phyloP scores from a whole-genome alignment of 805 yeast genomes.

The Pichia membranifaciens region DNA sequence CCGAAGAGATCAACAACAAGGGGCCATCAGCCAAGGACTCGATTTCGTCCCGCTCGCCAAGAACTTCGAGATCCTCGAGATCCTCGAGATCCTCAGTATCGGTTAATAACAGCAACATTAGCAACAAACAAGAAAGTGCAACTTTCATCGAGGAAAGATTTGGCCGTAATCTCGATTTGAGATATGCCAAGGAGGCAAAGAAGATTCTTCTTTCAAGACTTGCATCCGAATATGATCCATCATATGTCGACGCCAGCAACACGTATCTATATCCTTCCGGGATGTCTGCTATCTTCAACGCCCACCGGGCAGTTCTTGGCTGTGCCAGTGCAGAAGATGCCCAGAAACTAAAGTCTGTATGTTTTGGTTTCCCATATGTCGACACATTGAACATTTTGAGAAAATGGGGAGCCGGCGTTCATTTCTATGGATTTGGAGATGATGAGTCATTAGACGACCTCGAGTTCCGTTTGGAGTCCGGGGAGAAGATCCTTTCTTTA shows the following conservation, averaged over 20 bases:
- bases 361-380: constrained; percentile 95
- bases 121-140: constrained; percentile 46
- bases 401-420: constrained; percentile 90
- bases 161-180: constrained; percentile 81
- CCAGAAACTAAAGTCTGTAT: constrained; percentile 56
- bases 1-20: constrained; percentile 20
- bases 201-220: constrained; percentile 68
- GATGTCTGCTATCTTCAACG: constrained; percentile 84
- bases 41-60: constrained; percentile 15
- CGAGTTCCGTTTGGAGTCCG: constrained; percentile 53
- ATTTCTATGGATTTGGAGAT: constrained; percentile 82
- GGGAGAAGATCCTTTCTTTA: constrained; percentile 65
- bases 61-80: constrained; percentile 21
- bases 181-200: constrained; percentile 72
- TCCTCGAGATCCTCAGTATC: constrained; percentile 19
- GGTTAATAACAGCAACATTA: not conserved
- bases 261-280: constrained; percentile 86
- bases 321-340: constrained; percentile 3
- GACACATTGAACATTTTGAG: constrained; percentile 81
- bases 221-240: constrained; percentile 41
- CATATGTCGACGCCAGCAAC: constrained; percentile 46
- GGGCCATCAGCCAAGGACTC: constrained; percentile 15
- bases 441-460: constrained; percentile 59
- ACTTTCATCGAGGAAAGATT: constrained; percentile 80
- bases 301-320: constrained; percentile 46